phyloP scores from a whole-genome alignment of 2,329 filamentous ascomycete genomes.

The Ciborinia camelliae region DNA sequence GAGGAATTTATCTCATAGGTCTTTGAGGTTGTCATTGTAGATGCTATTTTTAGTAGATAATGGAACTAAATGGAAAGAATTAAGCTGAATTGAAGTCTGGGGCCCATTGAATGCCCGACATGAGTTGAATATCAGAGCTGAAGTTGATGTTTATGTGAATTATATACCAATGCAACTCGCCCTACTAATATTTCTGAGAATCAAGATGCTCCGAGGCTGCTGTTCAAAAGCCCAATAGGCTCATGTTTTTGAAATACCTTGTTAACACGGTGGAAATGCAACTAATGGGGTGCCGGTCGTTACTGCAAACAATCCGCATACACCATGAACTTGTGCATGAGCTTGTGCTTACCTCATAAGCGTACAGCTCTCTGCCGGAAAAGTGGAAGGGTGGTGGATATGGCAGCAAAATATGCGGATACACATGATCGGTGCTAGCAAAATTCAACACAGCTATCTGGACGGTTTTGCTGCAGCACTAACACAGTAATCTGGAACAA shows the following conservation, averaged over 20 bases:
- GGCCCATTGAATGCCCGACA: not conserved
- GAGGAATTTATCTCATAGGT: constrained; percentile 2
- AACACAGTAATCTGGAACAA: not conserved
- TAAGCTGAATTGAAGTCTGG: not conserved
- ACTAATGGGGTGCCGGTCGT: not conserved
- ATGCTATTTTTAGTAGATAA: not conserved
- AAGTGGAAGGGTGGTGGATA: not conserved
- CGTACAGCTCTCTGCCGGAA: not conserved
- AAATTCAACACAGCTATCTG: not conserved
- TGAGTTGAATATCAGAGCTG: not conserved
- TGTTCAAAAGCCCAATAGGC: not conserved
- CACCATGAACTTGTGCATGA: not conserved
- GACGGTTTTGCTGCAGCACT: not conserved
- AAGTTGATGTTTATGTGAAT: not conserved
- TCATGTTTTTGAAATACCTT: not conserved
- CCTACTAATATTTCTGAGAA: not conserved
- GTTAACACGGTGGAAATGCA: not conserved
- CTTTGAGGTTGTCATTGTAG: not conserved
- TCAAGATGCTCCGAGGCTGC: not conserved
- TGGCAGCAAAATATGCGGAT: not conserved
- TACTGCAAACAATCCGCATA: not conserved
- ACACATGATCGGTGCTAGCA: not conserved
- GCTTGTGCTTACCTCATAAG: not conserved
- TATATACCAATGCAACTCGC: not conserved
- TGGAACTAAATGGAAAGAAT: not conserved